These are phyloP conservation scores for Syzygium aqueum DNA, from an alignment of 345 rosid genomes.

Conservation along the genomic window DNA sequence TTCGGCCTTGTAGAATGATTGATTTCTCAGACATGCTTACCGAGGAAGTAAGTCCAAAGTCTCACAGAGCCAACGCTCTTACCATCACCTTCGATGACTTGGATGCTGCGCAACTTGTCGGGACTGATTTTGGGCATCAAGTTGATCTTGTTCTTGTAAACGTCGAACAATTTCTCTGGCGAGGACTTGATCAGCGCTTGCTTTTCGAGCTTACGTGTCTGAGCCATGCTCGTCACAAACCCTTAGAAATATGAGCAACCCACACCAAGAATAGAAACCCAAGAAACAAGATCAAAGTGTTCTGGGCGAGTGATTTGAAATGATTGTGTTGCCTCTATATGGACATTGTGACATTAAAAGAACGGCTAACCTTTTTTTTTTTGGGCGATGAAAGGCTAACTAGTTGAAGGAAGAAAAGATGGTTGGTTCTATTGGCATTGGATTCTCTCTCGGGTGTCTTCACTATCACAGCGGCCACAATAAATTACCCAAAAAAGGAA, in stretches of 20 bases:
- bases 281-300: neutral
- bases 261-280: neutral
- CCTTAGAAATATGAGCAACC: neutral
- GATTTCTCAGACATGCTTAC: neutral
- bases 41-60: conserved; percentile 14
- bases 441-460: conserved; percentile 1
- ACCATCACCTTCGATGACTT: conserved; percentile 18
- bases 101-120: conserved; percentile 2
- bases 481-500: neutral
- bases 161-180: conserved; percentile 11
- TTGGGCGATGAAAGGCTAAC: neutral
- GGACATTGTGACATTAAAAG: neutral
- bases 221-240: conserved; percentile 8
- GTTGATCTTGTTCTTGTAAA: conserved; percentile 3
- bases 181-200: conserved; percentile 10
- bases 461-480: neutral
- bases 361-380: neutral
- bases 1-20: neutral
- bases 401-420: neutral
- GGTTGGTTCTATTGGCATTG: neutral
- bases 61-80: conserved; percentile 13
- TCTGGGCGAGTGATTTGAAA: neutral
- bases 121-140: conserved; percentile 13
- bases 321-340: neutral
- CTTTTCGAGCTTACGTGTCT: conserved; percentile 1